Percentiles rank a stretch among this genome's conserved stretches.
phyloP scores from a whole-genome alignment of 208 protist species.

The Acanthamoeba triangularis region DNA sequence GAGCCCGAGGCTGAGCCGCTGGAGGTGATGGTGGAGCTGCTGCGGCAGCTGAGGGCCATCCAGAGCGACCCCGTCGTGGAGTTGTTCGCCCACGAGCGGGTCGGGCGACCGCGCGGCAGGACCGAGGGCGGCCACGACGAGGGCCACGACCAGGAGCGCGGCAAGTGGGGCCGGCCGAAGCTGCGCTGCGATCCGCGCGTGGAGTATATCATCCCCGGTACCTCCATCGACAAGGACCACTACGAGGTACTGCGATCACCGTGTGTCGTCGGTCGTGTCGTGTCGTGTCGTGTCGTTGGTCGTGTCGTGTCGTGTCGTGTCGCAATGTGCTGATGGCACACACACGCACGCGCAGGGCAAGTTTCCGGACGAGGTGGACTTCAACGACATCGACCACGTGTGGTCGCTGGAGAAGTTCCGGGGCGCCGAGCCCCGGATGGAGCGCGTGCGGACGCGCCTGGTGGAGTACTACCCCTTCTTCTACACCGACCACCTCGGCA shows the following conservation, averaged over 20 bases:
- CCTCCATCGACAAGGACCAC: conserved; percentile 32
- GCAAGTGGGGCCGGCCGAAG: conserved; percentile 36
- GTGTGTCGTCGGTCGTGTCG: neutral
- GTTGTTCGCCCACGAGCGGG: neutral
- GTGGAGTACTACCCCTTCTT: conserved; percentile 43
- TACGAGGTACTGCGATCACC: conserved; percentile 2
- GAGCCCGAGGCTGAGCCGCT: neutral
- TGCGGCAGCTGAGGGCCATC: neutral
- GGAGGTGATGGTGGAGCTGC: neutral
- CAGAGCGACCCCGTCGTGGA: conserved; percentile 37
- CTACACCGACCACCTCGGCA: conserved; percentile 48
- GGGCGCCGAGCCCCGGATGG: neutral
- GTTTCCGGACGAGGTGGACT: conserved; percentile 51
- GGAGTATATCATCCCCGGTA: conserved; percentile 28
- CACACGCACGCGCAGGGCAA: neutral
- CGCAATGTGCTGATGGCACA: no score
- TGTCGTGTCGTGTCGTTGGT: no score
- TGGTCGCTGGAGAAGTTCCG: neutral
- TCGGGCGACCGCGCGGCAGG: no score
- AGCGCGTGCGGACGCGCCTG: neutral
- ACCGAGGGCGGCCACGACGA: neutral
- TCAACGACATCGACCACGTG: conserved; percentile 41
- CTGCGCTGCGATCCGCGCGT: conserved; percentile 10
- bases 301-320: no score
- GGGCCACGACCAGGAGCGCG: neutral